Evolutionary conservation across 306 rosid genomes (phyloP).

Genomic region (Gastrolobium bilobum): DNA sequence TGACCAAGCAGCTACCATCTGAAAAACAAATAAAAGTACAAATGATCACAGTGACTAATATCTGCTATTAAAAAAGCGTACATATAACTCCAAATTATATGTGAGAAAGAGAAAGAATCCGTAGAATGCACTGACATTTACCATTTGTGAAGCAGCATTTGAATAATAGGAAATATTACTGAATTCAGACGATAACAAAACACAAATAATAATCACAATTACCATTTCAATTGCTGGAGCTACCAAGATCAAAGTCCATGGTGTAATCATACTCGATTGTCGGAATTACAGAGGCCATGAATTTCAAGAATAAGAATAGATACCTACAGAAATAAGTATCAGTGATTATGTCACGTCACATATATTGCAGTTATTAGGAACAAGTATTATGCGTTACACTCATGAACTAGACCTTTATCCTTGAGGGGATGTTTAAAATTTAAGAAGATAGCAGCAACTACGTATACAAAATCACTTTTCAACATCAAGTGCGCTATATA

Average conservation of each 20-base stretch:
- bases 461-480: not conserved
- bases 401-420: not conserved
- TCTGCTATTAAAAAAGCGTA: conserved; percentile 2
- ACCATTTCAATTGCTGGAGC: conserved; percentile 81
- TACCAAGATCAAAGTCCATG: conserved; percentile 96
- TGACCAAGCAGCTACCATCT: conserved; percentile 46
- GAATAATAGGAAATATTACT: not conserved
- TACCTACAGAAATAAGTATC: conserved; percentile 64
- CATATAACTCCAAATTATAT: not conserved
- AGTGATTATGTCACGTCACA: conserved; percentile 14
- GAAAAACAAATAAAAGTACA: conserved; percentile 8
- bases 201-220: conserved; percentile 16
- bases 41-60: conserved; percentile 4
- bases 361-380: not conserved
- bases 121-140: conserved; percentile 13
- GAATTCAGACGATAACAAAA: conserved; percentile 24
- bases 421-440: not conserved
- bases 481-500: not conserved
- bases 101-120: not conserved
- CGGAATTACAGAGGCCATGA: conserved; percentile 97
- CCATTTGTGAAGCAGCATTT: not conserved
- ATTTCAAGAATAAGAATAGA: conserved; percentile 92
- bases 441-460: not conserved
- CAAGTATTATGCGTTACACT: not conserved
- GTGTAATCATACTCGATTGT: conserved; percentile 97